Percentiles rank a stretch among this genome's conserved stretches.
Conservation (phyloP, 768 basidiomycete species). For the Naematelia aurantialba region DNA sequence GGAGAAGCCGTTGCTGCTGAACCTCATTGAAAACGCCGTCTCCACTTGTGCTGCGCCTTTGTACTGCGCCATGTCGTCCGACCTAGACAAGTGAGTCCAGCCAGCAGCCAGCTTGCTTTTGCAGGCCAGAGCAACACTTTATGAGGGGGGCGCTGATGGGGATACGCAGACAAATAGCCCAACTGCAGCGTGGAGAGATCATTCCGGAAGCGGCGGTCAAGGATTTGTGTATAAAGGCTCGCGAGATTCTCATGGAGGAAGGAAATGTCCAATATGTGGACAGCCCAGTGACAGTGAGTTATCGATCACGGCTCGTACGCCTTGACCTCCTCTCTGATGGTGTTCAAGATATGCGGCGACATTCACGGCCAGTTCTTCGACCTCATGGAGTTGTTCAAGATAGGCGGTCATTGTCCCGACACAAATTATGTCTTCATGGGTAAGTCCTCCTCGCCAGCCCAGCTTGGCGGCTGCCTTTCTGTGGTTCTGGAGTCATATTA, state of each 20-base stretch:
- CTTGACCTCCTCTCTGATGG: too few species aligned
- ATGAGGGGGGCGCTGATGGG: not conserved
- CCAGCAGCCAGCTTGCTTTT: too few species aligned
- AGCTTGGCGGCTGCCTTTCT: too few species aligned
- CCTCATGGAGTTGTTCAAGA: constrained; percentile 95
- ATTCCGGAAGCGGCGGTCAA: constrained; percentile 97
- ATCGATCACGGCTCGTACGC: too few species aligned
- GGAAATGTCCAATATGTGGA: constrained; percentile 97
- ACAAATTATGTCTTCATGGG: constrained; percentile 99
- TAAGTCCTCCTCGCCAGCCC: too few species aligned
- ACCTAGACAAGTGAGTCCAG: constrained; percentile 41
- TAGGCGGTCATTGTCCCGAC: constrained; percentile 98
- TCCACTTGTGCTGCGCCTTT: too few species aligned
- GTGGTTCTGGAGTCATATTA: too few species aligned
- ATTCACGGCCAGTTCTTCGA: constrained; percentile 99
- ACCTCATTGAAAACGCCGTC: too few species aligned
- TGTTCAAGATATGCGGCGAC: constrained; percentile 98
- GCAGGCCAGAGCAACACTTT: too few species aligned
- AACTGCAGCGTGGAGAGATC: constrained; percentile 85
- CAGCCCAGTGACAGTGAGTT: constrained; percentile 98
- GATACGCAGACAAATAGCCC: constrained; percentile 76
- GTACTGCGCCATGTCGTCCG: constrained; percentile 31
- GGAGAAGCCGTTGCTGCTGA: too few species aligned
- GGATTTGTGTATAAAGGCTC: constrained; percentile 73
- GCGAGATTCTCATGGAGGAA: constrained; percentile 98